phyloP scores from a whole-genome alignment of 2,329 filamentous ascomycete species.

The Colletotrichum sp. region DNA sequence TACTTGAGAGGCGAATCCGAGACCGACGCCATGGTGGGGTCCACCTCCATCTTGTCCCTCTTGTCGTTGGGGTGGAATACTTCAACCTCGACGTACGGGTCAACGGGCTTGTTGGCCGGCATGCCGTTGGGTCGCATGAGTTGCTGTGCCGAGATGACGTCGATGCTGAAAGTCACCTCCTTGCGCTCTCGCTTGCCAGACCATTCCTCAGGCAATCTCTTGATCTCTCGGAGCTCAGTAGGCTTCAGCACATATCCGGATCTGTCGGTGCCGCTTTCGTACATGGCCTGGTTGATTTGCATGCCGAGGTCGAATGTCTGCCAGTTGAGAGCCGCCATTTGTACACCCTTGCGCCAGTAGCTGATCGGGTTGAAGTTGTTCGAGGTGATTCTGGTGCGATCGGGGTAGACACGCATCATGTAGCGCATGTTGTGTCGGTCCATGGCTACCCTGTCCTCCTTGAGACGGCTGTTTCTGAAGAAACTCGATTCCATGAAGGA shows the following conservation, averaged over 20 bases:
- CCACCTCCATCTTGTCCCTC: slow-evolving; percentile 81
- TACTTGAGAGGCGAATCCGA: slow-evolving; percentile 71
- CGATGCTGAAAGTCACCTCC: slow-evolving; percentile 82
- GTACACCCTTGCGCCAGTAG: slow-evolving; percentile 94
- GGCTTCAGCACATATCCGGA: slow-evolving; percentile 96
- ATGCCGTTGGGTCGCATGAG: slow-evolving; percentile 82
- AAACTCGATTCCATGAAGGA: slow-evolving; percentile 94
- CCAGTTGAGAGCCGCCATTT: slow-evolving; percentile 99
- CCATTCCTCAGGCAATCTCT: slow-evolving; percentile 59
- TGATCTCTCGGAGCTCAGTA: slow-evolving; percentile 77
- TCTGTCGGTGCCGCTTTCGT: slow-evolving; percentile 83
- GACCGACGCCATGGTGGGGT: slow-evolving; percentile 55
- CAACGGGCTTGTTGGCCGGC: slow-evolving; percentile 75
- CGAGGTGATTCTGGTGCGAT: slow-evolving; percentile 79
- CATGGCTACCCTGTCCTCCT: slow-evolving; percentile 77
- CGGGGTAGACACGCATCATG: slow-evolving; percentile 93
- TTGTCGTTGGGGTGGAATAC: slow-evolving; percentile 95
- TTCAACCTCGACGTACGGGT: slow-evolving; percentile 94
- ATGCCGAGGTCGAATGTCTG: slow-evolving; percentile 96
- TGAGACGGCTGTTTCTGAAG: slow-evolving; percentile 76
- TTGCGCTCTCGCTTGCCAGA: slow-evolving; percentile 77
- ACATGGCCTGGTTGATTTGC: slow-evolving; percentile 98
- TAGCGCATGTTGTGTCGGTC: slow-evolving; percentile 91
- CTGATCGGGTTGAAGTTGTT: slow-evolving; percentile 94
- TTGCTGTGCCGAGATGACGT: slow-evolving; percentile 93